phyloP scores from a whole-genome alignment of 441 rosid species.

The Pelargonium citronellum region DNA sequence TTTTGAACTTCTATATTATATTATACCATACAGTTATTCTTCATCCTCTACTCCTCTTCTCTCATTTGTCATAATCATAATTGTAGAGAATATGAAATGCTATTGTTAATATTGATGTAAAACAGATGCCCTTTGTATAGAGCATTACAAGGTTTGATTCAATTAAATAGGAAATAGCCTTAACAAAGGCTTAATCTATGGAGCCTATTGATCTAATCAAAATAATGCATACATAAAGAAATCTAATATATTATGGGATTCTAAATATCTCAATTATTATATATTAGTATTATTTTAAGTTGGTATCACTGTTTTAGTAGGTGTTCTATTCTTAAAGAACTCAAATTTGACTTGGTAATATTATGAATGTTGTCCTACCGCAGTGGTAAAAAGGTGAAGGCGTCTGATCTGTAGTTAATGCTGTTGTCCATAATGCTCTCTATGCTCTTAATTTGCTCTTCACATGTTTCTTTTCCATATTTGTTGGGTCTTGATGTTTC shows the following conservation, averaged over 20 bases:
- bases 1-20: constrained; percentile 8
- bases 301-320: neutral
- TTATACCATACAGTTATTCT: constrained; percentile 5
- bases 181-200: too few relatives aligned
- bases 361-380: neutral
- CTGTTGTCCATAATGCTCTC: neutral
- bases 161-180: too few relatives aligned
- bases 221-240: too few relatives aligned
- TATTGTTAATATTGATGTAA: too few relatives aligned
- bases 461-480: neutral
- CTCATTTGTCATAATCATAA: neutral
- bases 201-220: too few relatives aligned
- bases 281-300: neutral
- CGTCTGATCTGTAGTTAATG: neutral
- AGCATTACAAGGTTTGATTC: too few relatives aligned
- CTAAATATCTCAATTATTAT: too few relatives aligned
- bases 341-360: neutral
- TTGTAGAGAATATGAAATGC: too few relatives aligned
- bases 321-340: neutral
- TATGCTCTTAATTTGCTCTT: neutral
- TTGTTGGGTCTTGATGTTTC: constrained; percentile 15
- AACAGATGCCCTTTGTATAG: too few relatives aligned
- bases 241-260: too few relatives aligned
- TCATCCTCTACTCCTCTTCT: neutral
- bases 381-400: neutral